Percentiles rank a stretch among this genome's conserved stretches.
Conservation (phyloP, 75 land plant species). For the Selaginella moellendorffii region DNA sequence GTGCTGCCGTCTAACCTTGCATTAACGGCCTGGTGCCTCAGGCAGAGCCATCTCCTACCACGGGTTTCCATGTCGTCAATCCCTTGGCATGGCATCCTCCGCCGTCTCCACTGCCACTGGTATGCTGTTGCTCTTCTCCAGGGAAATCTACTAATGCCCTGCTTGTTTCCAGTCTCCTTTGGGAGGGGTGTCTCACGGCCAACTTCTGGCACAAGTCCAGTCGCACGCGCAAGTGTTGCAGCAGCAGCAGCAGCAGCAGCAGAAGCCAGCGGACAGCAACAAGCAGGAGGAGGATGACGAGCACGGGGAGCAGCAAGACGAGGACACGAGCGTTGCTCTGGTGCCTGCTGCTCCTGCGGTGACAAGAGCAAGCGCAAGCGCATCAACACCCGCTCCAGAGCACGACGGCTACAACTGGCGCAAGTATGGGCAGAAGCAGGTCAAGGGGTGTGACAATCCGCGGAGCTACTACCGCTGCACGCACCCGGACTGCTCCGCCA, state of each 20-base stretch:
- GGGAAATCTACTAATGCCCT: too few species aligned
- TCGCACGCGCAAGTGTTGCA: background rate
- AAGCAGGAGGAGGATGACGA: too few species aligned
- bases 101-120: background rate
- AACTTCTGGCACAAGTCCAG: background rate
- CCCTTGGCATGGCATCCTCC: slow-evolving; percentile 1
- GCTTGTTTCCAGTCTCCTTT: background rate
- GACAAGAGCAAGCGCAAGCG: background rate
- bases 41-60: background rate
- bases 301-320: too few species aligned
- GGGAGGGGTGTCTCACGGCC: background rate
- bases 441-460: slow-evolving; percentile 52
- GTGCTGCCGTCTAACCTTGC: background rate
- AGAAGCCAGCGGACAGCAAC: too few species aligned
- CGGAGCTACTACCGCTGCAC: slow-evolving; percentile 73
- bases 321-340: too few species aligned
- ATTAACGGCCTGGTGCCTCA: too few species aligned
- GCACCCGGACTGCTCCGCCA: slow-evolving; percentile 36
- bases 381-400: background rate
- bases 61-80: background rate
- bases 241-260: too few species aligned
- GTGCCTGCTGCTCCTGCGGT: too few species aligned
- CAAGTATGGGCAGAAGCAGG: slow-evolving; percentile 80
- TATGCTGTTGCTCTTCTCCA: too few species aligned
- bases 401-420: slow-evolving; percentile 82